These are phyloP conservation scores for Malus sieversii DNA, from an alignment of 306 rosid genomes.

Conservation along the genomic window DNA sequence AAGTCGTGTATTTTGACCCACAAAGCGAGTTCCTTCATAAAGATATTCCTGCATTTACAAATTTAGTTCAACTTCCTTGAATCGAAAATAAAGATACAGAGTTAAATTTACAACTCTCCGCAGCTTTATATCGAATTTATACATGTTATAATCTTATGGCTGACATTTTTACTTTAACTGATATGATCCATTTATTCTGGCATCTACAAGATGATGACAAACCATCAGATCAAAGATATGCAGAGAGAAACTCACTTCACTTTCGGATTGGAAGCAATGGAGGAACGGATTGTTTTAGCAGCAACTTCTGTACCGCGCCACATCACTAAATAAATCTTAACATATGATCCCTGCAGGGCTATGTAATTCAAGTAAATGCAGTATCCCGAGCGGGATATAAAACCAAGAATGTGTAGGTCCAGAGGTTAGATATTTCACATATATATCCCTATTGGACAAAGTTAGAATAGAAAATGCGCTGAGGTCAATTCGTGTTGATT, in stretches of 20 bases:
- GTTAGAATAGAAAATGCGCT: not conserved
- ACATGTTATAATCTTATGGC: not conserved
- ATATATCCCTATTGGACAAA: not conserved
- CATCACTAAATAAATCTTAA: constrained; percentile 21
- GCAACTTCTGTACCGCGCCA: constrained; percentile 30
- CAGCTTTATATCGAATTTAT: not conserved
- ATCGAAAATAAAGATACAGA: not conserved
- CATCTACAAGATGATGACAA: not conserved
- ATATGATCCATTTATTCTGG: not conserved
- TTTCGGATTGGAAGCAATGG: constrained; percentile 9
- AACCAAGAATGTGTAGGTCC: not conserved
- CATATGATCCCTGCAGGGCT: constrained; percentile 20
- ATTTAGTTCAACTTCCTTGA: not conserved
- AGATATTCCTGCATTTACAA: constrained; percentile 1
- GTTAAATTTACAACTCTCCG: not conserved
- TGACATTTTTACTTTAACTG: not conserved
- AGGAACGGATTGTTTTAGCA: constrained; percentile 27
- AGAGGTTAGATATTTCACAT: not conserved
- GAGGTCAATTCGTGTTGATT: not conserved
- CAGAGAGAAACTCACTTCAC: constrained; percentile 9
- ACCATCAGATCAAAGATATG: not conserved
- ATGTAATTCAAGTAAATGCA: not conserved
- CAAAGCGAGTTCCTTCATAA: constrained; percentile 24
- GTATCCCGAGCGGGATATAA: not conserved
- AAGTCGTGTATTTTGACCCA: not conserved